phyloP scores from a whole-genome alignment of 1,284 basidiomycete genomes.

The Boletus hoseneyae region DNA sequence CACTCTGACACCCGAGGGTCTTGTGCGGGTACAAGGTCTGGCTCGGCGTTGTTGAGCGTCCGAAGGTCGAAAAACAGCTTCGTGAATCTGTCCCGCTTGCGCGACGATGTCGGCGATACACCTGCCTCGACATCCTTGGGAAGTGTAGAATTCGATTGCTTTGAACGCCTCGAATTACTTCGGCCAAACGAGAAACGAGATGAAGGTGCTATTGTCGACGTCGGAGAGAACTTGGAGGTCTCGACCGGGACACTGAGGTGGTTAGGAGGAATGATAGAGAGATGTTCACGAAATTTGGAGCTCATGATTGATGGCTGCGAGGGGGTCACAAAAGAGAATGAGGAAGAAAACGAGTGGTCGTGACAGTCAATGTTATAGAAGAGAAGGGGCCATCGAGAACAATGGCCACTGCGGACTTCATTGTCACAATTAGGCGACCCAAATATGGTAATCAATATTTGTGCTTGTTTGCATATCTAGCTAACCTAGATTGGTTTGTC shows the following conservation, averaged over 20 bases:
- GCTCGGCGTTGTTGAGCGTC: conserved; percentile 25
- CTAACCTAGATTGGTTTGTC: not conserved
- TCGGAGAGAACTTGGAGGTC: conserved; percentile 37
- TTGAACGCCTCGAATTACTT: conserved; percentile 15
- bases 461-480: not conserved
- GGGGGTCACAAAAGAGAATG: not conserved
- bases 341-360: conserved; percentile 12
- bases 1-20: conserved; percentile 32
- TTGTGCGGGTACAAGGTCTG: conserved; percentile 30
- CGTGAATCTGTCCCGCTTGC: conserved; percentile 35
- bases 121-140: conserved; percentile 32
- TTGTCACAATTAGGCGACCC: conserved; percentile 17
- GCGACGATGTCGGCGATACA: conserved; percentile 11
- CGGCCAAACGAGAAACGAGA: conserved; percentile 20
- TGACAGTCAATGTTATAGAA: conserved; percentile 5
- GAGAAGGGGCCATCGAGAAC: conserved; percentile 11
- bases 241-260: conserved; percentile 17
- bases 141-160: not conserved
- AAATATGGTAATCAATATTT: conserved; percentile 18
- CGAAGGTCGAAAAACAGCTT: conserved; percentile 38
- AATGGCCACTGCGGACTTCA: conserved; percentile 15
- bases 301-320: conserved; percentile 11
- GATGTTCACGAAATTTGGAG: conserved; percentile 35
- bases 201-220: conserved; percentile 29
- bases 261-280: conserved; percentile 26